Base-by-base conservation (phyloP, 768 basidiomycete genomes). In the Boletus fagicola region DNA sequence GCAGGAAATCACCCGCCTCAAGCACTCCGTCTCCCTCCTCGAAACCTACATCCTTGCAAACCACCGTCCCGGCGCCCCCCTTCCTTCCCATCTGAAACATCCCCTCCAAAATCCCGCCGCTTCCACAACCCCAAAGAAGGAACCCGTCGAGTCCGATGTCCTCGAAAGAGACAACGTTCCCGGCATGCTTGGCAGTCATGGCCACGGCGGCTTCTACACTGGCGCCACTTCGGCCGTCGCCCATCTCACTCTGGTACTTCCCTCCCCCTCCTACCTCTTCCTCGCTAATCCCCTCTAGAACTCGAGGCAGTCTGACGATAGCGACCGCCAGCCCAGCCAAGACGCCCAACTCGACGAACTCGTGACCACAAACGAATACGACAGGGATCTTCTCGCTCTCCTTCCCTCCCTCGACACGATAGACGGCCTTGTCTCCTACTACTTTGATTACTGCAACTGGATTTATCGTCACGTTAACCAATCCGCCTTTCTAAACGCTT, bases 381-480 rank as follows among this genome's bases (percentile, higher is more conserved):
- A 92, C 74, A 79, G 82, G 45, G 90, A 92, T 69, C 78, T 93
- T 10, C 80, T 90, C 59, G 76, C 78, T 5, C 72, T 80, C 54
- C 80, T 93, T 3, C 90, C 90, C 3, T 74, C 81, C 20, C 71
- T 87, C 52, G 81, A 86, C 46, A 75, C 85, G 51, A 85, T 92
- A 64, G 90, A 92, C 65, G 81, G 79, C 18, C 83, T 93, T 51
- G 78, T 93, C 66, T 73, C 74, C 48, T 87, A 85, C 73, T 92
- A 93, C 72, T 92, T 92, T 64, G 87, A 90, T 62, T 89, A 88
- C 67, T 90, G 89, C 79, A 91, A 88, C 71, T 93, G 90, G 90
- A 83, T 92, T 51, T 90, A 91, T 72, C 84, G 88, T 40, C 86
- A 90, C 67, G 81, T 92, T 57, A 86, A 90, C 70, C 79, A 85